Conservation (phyloP, 768 basidiomycete genomes). For the Termitomyces sp. region DNA sequence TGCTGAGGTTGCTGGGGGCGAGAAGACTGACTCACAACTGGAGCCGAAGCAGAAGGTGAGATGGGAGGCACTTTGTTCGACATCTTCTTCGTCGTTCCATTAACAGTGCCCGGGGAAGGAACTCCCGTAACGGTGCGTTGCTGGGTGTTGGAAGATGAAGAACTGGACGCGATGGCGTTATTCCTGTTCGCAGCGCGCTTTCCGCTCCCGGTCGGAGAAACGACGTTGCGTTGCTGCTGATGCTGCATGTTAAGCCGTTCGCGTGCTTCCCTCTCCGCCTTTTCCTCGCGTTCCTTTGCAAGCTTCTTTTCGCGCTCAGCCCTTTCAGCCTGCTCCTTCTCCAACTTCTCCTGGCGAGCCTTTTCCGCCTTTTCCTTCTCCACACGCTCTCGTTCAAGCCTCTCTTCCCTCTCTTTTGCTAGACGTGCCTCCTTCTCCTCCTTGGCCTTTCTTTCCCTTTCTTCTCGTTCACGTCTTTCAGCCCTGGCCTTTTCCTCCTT, state of each 20-base stretch:
- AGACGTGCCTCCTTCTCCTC: slow-evolving; percentile 64
- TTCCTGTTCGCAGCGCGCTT: slow-evolving; percentile 41
- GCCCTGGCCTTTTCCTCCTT: slow-evolving; percentile 66
- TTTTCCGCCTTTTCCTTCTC: slow-evolving; percentile 37
- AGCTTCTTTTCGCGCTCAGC: slow-evolving; percentile 27
- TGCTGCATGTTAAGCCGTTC: slow-evolving; percentile 28
- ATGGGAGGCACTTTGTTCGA: slow-evolving; percentile 40
- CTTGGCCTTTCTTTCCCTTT: slow-evolving; percentile 54
- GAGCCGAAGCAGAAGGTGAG: slow-evolving; percentile 19
- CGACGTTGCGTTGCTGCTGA: slow-evolving; percentile 47
- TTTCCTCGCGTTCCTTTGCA: slow-evolving; percentile 26
- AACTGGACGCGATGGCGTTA: slow-evolving; percentile 38
- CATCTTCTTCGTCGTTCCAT: slow-evolving; percentile 56
- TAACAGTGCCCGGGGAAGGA: slow-evolving; percentile 30
- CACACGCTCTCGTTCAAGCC: slow-evolving; percentile 38
- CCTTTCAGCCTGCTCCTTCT: slow-evolving; percentile 37
- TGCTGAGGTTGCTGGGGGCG: slow-evolving; percentile 29
- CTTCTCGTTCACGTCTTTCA: slow-evolving; percentile 71
- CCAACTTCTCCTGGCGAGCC: slow-evolving; percentile 25
- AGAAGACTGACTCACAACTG: slow-evolving; percentile 25
- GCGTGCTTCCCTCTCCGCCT: slow-evolving; percentile 22
- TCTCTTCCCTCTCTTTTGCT: slow-evolving; percentile 60
- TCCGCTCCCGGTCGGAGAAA: slow-evolving; percentile 20
- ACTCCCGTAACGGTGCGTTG: slow-evolving; percentile 23
- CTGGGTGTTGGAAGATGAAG: slow-evolving; percentile 26